A percentile compares a stretch with the other conserved stretches of the same genome.
Conservation (phyloP, 306 rosid genomes). For the Cucurbita moschata region DNA sequence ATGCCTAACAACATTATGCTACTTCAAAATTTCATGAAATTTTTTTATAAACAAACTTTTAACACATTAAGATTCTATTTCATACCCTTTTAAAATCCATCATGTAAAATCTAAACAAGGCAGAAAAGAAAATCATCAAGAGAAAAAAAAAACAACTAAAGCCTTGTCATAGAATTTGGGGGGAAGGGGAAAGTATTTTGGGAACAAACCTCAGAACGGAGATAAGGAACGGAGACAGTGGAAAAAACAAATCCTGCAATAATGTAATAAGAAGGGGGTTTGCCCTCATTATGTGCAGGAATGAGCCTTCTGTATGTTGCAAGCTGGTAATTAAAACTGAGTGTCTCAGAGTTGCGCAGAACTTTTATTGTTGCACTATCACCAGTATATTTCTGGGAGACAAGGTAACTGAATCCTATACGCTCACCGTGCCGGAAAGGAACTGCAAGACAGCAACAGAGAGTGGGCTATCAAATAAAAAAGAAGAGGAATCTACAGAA, state of each 20-base stretch:
- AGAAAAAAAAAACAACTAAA: not conserved
- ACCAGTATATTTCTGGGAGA: constrained; percentile 35
- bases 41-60: not conserved
- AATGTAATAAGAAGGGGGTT: constrained; percentile 86
- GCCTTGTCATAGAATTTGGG: not conserved
- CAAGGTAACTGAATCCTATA: constrained; percentile 76
- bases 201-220: constrained; percentile 80
- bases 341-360: constrained; percentile 42
- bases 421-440: constrained; percentile 94
- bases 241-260: constrained; percentile 88
- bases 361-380: constrained; percentile 50
- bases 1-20: not conserved
- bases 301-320: constrained; percentile 59
- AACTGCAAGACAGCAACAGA: constrained; percentile 20
- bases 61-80: not conserved
- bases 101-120: not conserved
- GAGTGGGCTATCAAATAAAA: not conserved
- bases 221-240: constrained; percentile 85
- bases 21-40: not conserved
- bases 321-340: constrained; percentile 46
- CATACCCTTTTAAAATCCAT: not conserved
- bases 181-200: not conserved
- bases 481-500: not conserved
- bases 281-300: constrained; percentile 87
- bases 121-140: not conserved